Conservation (phyloP, 495 filamentous ascomycete species). For the Diplogelasinospora grovesii region DNA sequence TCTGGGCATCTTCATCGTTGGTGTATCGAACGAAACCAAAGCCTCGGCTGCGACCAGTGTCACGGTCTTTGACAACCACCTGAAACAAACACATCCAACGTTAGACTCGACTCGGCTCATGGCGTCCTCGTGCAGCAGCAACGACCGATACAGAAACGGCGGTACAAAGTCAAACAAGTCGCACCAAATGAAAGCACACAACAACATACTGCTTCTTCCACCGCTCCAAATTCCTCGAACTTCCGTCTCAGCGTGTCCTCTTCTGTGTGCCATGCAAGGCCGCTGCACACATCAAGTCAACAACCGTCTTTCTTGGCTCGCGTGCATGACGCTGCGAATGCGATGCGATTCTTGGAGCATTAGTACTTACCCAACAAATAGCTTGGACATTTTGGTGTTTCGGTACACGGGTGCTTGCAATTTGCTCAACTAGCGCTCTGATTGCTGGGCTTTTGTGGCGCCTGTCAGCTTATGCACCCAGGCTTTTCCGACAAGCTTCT, state of each 20-base stretch:
- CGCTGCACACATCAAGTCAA: slow-evolving; percentile 43
- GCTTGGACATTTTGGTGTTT: slow-evolving; percentile 79
- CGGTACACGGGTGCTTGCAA: not conserved
- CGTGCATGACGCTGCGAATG: not conserved
- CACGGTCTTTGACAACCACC: slow-evolving; percentile 97
- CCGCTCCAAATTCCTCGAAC: slow-evolving; percentile 79
- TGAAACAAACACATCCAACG: slow-evolving; percentile 27
- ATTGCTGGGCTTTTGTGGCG: not conserved
- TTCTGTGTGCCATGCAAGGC: slow-evolving; percentile 97
- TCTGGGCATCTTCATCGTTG: slow-evolving; percentile 73
- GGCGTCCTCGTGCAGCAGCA: no score
- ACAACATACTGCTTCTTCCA: slow-evolving; percentile 88
- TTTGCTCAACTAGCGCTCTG: not conserved
- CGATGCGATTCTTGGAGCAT: not conserved
- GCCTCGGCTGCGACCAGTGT: slow-evolving; percentile 90
- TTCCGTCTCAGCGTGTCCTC: slow-evolving; percentile 73
- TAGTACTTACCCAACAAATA: slow-evolving; percentile 76
- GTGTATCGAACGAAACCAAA: slow-evolving; percentile 94
- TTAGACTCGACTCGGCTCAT: no score
- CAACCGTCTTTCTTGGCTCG: no score
- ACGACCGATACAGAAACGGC: no score
- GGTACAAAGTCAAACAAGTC: not conserved
- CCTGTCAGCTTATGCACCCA: no score
- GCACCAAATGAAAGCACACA: slow-evolving; percentile 13
- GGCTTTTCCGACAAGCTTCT: not conserved